Base-by-base conservation (phyloP, 164 flowering plant species). In the Sextonia rubra region DNA sequence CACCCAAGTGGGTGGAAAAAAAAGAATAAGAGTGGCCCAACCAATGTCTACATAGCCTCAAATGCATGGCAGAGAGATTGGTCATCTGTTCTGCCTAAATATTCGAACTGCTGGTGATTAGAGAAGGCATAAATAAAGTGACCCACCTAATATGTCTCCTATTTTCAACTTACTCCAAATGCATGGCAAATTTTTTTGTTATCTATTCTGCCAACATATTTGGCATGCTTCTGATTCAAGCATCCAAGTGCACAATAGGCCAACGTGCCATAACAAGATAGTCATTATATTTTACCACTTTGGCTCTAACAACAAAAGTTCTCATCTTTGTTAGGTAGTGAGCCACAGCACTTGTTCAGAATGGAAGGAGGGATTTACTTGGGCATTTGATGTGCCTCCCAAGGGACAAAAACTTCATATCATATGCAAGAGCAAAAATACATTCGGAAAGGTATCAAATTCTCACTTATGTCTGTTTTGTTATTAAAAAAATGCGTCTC, bases 301-400 rank as follows among this genome's bases (percentile, higher is more conserved):
- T 60, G 25, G 22, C 17, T 60, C 73, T 71, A 55, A 56, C 25
- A 60, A 30, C 68, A 17, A 60, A 66, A 12, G 60, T 66, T 62
- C 24, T 29, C 30, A 23, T 60, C 5, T 25, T 47, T 77, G 0
- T 63, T 79, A 93, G 98, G 95, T 93, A 2, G 88, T 91, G 69
- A 90, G 69, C 81, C 88, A 84, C 76, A 87, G 81, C 71, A 82
- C 75, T 11, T 81, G 87, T 69, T 97, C 98, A 22, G 97, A 93
- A 80, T 91, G 97, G 98, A 85, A 91, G 82, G 97, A 93, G 85
- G 91, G 88, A 4, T 91, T 91, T 75, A 89, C 89, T n/a, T 91
- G 98, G 98, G 90, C 92, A 27, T 93, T 93, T 80, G 97, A 93
- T 82, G 92, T 91, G 23, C 98, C 98, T 26, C 98, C 97, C 2